Evolutionary conservation across 352 stramenopile genomes (phyloP).

Genomic region (Globisporangium abappressorium): DNA sequence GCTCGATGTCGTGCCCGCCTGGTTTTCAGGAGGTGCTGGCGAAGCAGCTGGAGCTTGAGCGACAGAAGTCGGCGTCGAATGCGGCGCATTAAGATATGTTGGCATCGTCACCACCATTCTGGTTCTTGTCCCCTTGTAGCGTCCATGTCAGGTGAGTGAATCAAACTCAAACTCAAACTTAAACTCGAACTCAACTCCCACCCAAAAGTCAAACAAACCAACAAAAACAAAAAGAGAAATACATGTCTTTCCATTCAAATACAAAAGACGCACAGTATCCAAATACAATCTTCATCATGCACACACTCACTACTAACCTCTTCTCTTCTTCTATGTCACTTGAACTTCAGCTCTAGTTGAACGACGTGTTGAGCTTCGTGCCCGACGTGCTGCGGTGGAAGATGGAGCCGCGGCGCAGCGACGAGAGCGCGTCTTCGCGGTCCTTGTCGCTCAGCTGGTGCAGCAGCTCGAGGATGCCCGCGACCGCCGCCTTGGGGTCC

Average conservation of each 20-base stretch:
- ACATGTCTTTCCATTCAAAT: conserved; percentile 12
- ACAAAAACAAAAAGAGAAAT: conserved; percentile 6
- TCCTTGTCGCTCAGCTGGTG: conserved; percentile 82
- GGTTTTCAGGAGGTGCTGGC: conserved; percentile 62
- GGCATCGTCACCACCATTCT: not conserved
- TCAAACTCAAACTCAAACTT: not conserved
- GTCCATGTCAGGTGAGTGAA: conserved; percentile 7
- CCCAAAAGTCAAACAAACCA: not conserved
- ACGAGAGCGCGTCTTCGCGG: conserved; percentile 76
- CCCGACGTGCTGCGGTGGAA: conserved; percentile 73
- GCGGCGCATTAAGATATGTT: not conserved
- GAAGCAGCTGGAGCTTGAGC: conserved; percentile 21
- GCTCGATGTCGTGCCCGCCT: conserved; percentile 75
- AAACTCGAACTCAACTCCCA: not conserved
- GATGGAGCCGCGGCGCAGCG: conserved; percentile 81
- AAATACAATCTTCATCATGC: not conserved
- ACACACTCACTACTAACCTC: not conserved
- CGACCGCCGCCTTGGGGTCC: conserved; percentile 82
- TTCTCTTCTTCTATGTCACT: conserved; percentile 9
- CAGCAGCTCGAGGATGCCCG: conserved; percentile 81
- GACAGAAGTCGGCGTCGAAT: conserved; percentile 8
- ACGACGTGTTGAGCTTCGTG: conserved; percentile 34
- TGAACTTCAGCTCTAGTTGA: conserved; percentile 6
- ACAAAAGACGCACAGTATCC: not conserved
- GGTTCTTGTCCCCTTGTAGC: conserved; percentile 4